Evolutionary conservation across 129 eudicot genomes (phyloP).

Genomic region (Helianthus tuberosus): DNA sequence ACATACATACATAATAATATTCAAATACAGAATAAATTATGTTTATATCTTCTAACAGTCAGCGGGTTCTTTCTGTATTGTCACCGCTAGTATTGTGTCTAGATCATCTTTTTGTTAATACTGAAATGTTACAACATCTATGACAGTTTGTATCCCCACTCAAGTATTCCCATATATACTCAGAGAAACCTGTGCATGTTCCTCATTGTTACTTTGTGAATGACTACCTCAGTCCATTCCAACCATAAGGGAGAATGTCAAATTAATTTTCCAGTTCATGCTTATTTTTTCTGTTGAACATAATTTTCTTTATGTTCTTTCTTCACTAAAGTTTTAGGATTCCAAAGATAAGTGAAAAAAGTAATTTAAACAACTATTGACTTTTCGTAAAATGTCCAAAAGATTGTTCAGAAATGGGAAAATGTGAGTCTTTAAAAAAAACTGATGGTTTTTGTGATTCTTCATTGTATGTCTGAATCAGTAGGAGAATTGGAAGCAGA

Average conservation of each 20-base stretch:
- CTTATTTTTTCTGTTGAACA: background rate
- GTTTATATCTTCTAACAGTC: too few species aligned
- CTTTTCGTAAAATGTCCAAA: too few species aligned
- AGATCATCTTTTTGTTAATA: background rate
- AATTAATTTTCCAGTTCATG: background rate
- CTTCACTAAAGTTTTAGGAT: conserved; percentile 41
- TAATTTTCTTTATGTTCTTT: conserved; percentile 20
- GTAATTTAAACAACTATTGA: conserved; percentile 14
- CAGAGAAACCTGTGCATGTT: conserved; percentile 94
- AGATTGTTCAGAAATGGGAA: too few species aligned
- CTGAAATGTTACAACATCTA: background rate
- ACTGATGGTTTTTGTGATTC: background rate
- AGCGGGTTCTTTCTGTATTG: conserved; percentile 1
- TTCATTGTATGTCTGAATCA: conserved; percentile 14
- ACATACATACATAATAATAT: too few species aligned
- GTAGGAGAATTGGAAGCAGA: conserved; percentile 48
- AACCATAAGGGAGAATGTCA: conserved; percentile 46
- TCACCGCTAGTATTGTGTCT: background rate
- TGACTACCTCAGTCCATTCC: conserved; percentile 62
- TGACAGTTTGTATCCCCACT: conserved; percentile 94
- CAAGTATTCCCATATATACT: conserved; percentile 71
- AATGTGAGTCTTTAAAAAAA: too few species aligned
- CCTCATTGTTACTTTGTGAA: conserved; percentile 98
- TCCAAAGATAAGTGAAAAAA: conserved; percentile 25
- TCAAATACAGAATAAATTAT: too few species aligned